These are phyloP conservation scores for Collybia nuda DNA, from an alignment of 768 basidiomycete species.

Conservation along the genomic window DNA sequence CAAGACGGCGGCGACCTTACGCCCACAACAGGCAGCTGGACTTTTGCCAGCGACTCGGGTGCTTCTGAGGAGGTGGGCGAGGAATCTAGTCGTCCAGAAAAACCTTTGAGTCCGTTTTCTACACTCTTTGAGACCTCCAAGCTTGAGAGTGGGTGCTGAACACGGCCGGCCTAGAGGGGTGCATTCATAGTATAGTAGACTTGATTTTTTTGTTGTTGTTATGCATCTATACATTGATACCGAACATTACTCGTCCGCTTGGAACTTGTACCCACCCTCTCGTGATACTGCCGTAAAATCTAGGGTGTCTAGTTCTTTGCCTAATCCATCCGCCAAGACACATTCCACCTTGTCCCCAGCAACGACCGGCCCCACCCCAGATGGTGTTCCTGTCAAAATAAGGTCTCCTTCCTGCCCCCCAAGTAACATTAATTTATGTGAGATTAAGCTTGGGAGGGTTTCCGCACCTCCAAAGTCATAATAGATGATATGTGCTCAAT, in stretches of 20 bases:
- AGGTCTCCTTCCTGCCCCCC: slow-evolving; percentile 78
- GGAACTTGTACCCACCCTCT: slow-evolving; percentile 57
- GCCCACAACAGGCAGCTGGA: slow-evolving; percentile 72
- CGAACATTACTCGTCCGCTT: slow-evolving; percentile 3
- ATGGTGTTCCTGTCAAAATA: slow-evolving; percentile 90
- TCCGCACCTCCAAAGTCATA: slow-evolving; percentile 88
- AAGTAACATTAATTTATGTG: background rate
- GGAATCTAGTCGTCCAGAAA: slow-evolving; percentile 12
- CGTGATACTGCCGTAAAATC: slow-evolving; percentile 67
- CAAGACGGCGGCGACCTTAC: slow-evolving; percentile 49
- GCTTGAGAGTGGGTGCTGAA: background rate
- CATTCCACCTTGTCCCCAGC: slow-evolving; percentile 84
- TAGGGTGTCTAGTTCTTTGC: slow-evolving; percentile 59
- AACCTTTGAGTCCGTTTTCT: background rate
- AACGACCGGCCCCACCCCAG: slow-evolving; percentile 79
- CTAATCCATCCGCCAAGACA: slow-evolving; percentile 52
- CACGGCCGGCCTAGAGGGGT: background rate
- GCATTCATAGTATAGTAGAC: background rate
- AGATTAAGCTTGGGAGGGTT: background rate
- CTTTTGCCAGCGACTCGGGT: slow-evolving; percentile 48
- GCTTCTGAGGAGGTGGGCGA: slow-evolving; percentile 26
- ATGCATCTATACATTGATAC: background rate
- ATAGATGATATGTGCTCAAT: slow-evolving; percentile 93
- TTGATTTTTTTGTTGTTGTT: background rate
- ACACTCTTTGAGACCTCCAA: no score